Conservation (phyloP, 192 early-diverging fungal genomes). For the Gryganskiella cystojenkinii region DNA sequence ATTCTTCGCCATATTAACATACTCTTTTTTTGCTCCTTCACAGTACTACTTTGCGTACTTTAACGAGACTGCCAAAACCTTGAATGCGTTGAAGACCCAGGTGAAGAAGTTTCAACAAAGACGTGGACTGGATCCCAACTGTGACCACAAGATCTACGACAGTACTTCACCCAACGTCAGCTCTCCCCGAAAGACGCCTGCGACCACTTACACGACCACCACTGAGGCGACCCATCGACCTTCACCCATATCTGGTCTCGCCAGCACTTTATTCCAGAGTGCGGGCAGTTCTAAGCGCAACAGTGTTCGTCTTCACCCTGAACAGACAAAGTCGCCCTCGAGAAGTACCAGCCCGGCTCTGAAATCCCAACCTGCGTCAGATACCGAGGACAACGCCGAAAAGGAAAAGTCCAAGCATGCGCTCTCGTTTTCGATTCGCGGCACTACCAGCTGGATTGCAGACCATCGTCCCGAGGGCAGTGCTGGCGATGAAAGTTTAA, state of each 20-base stretch:
- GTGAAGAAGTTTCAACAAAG: conserved; percentile 33
- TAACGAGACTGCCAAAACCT: conserved; percentile 55
- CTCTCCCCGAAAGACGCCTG: conserved; percentile 1
- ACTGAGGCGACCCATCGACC: not conserved
- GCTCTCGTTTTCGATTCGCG: conserved; percentile 37
- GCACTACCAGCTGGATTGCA: conserved; percentile 40
- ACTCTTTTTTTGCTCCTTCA: not conserved
- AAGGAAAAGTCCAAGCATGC: conserved; percentile 20
- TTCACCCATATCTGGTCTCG: conserved; percentile 22
- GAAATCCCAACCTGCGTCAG: conserved; percentile 29
- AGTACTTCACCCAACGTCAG: conserved; percentile 33
- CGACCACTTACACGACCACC: not conserved
- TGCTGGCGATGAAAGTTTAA: conserved; percentile 4
- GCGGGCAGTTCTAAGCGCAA: conserved; percentile 10
- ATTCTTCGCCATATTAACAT: not conserved
- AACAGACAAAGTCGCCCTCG: conserved; percentile 1
- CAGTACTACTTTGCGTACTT: conserved; percentile 79
- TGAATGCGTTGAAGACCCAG: conserved; percentile 34
- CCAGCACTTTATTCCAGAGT: conserved; percentile 10
- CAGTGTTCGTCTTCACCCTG: not conserved
- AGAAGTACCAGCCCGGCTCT: conserved; percentile 24
- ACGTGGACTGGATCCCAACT: not conserved
- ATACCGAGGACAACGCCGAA: conserved; percentile 33
- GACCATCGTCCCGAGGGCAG: conserved; percentile 26
- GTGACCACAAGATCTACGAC: conserved; percentile 12